These are phyloP conservation scores for Plantago elongata DNA, from an alignment of 257 asterid species.

Conservation along the genomic window DNA sequence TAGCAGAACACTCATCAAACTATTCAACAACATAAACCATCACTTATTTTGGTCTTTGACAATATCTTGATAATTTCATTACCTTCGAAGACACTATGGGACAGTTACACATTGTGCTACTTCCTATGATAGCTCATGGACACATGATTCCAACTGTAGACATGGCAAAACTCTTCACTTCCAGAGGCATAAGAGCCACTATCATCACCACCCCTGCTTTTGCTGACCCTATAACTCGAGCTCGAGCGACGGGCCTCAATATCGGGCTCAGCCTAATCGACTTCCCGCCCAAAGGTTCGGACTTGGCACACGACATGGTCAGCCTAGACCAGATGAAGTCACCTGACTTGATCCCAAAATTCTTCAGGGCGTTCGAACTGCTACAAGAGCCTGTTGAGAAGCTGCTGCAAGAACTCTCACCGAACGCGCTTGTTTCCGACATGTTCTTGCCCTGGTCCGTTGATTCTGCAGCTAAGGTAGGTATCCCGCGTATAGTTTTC, in stretches of 20 bases:
- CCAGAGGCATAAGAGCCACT: slow-evolving; percentile 46
- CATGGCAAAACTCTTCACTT: slow-evolving; percentile 53
- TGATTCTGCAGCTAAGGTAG: slow-evolving; percentile 35
- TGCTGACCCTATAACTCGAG: slow-evolving; percentile 17
- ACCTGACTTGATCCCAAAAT: slow-evolving; percentile 6
- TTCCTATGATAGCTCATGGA: slow-evolving; percentile 53
- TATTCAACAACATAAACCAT: no score
- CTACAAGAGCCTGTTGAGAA: slow-evolving; percentile 37
- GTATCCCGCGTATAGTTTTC: slow-evolving; percentile 43
- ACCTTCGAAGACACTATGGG: slow-evolving; percentile 15
- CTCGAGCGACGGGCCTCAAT: slow-evolving; percentile 25
- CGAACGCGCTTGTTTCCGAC: slow-evolving; percentile 42
- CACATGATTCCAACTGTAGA: slow-evolving; percentile 55
- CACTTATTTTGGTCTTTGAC: no score
- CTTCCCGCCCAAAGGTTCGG: slow-evolving; percentile 37
- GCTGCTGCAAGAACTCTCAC: slow-evolving; percentile 22
- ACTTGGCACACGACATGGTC: slow-evolving; percentile 31
- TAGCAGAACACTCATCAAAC: background rate
- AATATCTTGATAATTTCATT: background rate
- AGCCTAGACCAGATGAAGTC: slow-evolving; percentile 28
- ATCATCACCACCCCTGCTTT: slow-evolving; percentile 38
- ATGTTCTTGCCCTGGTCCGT: slow-evolving; percentile 45
- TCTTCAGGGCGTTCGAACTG: slow-evolving; percentile 20
- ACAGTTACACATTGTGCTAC: slow-evolving; percentile 28
- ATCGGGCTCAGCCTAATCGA: slow-evolving; percentile 24